Conservation (phyloP, 805 yeast genomes). For the Candida tallmaniae region DNA sequence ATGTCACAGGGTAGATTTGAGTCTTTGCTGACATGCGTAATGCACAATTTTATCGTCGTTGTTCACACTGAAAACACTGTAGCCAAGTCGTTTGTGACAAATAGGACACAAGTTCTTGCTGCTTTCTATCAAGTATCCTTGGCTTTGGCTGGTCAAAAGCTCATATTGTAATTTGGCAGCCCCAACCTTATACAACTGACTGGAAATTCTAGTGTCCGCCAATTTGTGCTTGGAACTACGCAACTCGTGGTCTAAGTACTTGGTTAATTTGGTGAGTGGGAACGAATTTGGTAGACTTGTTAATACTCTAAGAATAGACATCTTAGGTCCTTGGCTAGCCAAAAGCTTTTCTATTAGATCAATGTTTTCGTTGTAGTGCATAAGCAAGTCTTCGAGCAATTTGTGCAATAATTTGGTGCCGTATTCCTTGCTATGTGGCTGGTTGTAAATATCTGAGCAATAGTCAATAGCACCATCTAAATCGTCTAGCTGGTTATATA, state of each 20-base stretch:
- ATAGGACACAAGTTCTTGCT: conserved; percentile 46
- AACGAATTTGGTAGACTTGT: conserved; percentile 49
- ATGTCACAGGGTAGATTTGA: background rate
- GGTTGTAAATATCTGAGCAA: conserved; percentile 45
- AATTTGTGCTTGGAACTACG: conserved; percentile 34
- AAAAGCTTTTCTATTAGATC: conserved; percentile 40
- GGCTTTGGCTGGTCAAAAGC: conserved; percentile 34
- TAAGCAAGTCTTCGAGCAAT: conserved; percentile 45
- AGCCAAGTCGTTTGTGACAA: conserved; percentile 55
- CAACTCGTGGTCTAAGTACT: conserved; percentile 43
- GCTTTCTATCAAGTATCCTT: conserved; percentile 34
- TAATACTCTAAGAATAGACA: conserved; percentile 44
- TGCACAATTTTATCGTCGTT: conserved; percentile 47
- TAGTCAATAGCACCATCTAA: conserved; percentile 56
- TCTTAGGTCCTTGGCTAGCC: conserved; percentile 41
- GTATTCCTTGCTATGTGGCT: conserved; percentile 23
- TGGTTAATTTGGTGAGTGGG: conserved; percentile 39
- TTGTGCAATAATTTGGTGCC: conserved; percentile 48
- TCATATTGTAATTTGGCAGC: conserved; percentile 43
- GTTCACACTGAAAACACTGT: conserved; percentile 47
- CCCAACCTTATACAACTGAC: conserved; percentile 52
- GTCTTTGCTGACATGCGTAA: conserved; percentile 44
- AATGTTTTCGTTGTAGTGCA: conserved; percentile 28
- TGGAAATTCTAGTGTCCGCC: conserved; percentile 38
- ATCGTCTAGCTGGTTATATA: conserved; percentile 54